phyloP scores from a whole-genome alignment of 2,329 filamentous ascomycete genomes.

The Pseudogymnoascus sp. region DNA sequence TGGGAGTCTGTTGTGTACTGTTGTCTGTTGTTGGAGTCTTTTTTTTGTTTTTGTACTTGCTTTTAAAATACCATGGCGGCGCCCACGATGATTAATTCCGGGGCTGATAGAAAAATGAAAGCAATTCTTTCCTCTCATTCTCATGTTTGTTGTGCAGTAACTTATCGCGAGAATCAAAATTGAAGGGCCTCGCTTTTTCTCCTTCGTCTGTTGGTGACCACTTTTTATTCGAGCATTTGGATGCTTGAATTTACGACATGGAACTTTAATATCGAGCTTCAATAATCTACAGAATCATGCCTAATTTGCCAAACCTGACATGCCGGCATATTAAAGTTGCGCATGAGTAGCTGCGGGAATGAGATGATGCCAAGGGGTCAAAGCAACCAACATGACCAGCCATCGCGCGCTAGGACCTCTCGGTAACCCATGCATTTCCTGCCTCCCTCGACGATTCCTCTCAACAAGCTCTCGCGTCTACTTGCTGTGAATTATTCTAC shows the following conservation, averaged over 20 bases:
- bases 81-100: not conserved
- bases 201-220: not conserved
- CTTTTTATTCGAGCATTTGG: not conserved
- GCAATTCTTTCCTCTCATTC: not conserved
- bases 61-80: slow-evolving; percentile 1
- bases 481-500: not conserved
- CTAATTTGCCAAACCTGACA: not conserved
- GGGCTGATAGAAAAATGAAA: not conserved
- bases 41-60: not conserved
- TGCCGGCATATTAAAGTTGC: slow-evolving; percentile 1
- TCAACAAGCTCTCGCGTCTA: not conserved
- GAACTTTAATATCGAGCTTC: not conserved
- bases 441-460: slow-evolving; percentile 2
- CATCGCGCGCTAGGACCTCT: slow-evolving; percentile 6
- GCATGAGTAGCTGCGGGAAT: slow-evolving; percentile 2
- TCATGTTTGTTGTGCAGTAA: not conserved
- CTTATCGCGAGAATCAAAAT: not conserved
- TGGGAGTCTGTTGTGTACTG: not conserved
- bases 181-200: not conserved
- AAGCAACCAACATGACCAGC: slow-evolving; percentile 7
- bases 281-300: not conserved
- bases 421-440: slow-evolving; percentile 1
- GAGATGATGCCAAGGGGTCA: slow-evolving; percentile 1
- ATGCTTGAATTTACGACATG: not conserved
- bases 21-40: not conserved